Conservation (phyloP, 2,329 filamentous ascomycete species). For the Talaromyces atroroseus region DNA sequence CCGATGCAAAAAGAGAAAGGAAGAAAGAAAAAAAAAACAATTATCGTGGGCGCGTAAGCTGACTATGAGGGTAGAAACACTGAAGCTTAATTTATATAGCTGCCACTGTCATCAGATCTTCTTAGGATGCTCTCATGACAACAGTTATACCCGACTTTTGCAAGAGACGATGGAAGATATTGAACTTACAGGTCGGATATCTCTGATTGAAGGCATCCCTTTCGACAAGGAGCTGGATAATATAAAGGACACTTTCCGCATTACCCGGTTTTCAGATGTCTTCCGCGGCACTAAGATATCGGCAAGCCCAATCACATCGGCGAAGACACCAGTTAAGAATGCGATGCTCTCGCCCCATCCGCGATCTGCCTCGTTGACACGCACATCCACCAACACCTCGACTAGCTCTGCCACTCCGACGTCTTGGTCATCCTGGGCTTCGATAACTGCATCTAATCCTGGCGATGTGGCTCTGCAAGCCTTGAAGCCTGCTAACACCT, state of each 20-base stretch:
- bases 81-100: constrained; percentile 52
- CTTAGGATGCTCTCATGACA: constrained; percentile 55
- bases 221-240: constrained; percentile 50
- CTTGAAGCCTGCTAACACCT: constrained; percentile 26
- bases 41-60: constrained; percentile 20
- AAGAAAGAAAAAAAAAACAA: not conserved
- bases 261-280: constrained; percentile 46
- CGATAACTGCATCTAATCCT: constrained; percentile 33
- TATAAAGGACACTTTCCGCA: constrained; percentile 45
- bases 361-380: constrained; percentile 26
- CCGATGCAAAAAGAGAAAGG: not conserved
- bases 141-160: constrained; percentile 49
- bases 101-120: constrained; percentile 57
- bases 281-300: constrained; percentile 51
- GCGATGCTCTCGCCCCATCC: constrained; percentile 33
- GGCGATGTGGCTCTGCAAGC: constrained; percentile 35
- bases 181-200: constrained; percentile 44
- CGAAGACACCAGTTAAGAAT: constrained; percentile 19
- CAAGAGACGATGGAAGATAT: constrained; percentile 45
- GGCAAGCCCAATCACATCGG: constrained; percentile 26
- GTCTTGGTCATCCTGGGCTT: constrained; percentile 29
- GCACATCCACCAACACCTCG: constrained; percentile 37
- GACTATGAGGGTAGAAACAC: constrained; percentile 40
- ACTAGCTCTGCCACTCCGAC: constrained; percentile 26
- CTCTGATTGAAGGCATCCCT: constrained; percentile 52